These are phyloP conservation scores for Botryotinia globosa DNA, from an alignment of 2,329 filamentous ascomycete species.

Conservation along the genomic window DNA sequence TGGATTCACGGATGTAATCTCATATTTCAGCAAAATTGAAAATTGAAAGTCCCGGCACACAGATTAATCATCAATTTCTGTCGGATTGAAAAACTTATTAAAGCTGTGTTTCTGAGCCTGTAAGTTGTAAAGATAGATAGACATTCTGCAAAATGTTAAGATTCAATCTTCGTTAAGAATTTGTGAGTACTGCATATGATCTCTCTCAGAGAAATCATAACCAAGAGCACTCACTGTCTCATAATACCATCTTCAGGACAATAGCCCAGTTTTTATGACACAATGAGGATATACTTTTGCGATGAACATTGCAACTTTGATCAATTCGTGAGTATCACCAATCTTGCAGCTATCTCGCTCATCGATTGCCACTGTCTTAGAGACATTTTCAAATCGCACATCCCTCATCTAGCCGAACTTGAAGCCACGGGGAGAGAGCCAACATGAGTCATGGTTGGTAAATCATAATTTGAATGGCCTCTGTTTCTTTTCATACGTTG, in stretches of 20 bases:
- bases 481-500: neutral
- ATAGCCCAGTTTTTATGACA: accelerated
- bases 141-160: neutral
- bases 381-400: slow-evolving; percentile 18
- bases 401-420: slow-evolving; percentile 21
- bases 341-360: no score
- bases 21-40: neutral
- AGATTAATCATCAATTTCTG: neutral
- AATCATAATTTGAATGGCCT: neutral
- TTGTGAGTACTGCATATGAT: neutral
- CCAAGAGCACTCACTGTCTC: neutral
- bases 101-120: neutral
- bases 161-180: neutral
- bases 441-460: slow-evolving; percentile 17
- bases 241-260: neutral
- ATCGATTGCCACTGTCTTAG: neutral
- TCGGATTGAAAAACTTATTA: neutral
- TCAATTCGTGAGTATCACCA: neutral
- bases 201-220: no score
- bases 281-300: neutral
- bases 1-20: neutral
- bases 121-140: neutral
- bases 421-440: neutral
- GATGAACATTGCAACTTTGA: neutral
- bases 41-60: neutral